These are phyloP conservation scores for Brassica hybrid DNA, from an alignment of 441 rosid species.

Conservation along the genomic window DNA sequence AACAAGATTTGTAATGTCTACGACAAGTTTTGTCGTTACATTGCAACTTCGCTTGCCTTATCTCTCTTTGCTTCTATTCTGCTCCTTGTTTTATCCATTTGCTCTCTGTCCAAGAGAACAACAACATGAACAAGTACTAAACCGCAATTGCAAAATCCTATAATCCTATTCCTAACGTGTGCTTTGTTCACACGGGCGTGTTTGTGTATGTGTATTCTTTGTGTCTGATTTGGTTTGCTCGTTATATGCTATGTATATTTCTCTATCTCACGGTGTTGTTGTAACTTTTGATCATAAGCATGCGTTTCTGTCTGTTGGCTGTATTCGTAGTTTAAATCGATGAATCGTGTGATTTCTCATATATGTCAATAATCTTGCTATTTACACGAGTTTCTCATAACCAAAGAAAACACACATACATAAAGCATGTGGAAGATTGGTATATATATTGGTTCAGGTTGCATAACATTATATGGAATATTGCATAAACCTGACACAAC, in stretches of 20 bases:
- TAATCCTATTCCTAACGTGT: background rate
- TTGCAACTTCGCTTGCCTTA: constrained; percentile 53
- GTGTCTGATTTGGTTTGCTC: constrained; percentile 14
- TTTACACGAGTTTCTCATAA: no score
- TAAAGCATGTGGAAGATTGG: no score
- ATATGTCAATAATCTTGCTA: background rate
- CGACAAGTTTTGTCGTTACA: constrained; percentile 67
- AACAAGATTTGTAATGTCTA: constrained; percentile 59
- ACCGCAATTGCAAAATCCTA: background rate
- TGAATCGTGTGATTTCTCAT: background rate
- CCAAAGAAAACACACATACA: no score
- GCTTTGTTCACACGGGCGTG: background rate
- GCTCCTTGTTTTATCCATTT: constrained; percentile 57
- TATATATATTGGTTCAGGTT: no score
- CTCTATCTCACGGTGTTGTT: background rate
- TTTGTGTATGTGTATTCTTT: background rate
- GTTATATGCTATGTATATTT: background rate
- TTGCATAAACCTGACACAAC: no score
- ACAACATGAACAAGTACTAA: background rate
- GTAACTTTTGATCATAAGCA: background rate
- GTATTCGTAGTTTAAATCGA: background rate
- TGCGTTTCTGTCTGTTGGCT: background rate
- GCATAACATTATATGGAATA: no score
- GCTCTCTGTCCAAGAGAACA: constrained; percentile 52
- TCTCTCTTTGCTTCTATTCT: constrained; percentile 62